Conservation (phyloP, 345 rosid genomes). For the Lenwebbia sp. region DNA sequence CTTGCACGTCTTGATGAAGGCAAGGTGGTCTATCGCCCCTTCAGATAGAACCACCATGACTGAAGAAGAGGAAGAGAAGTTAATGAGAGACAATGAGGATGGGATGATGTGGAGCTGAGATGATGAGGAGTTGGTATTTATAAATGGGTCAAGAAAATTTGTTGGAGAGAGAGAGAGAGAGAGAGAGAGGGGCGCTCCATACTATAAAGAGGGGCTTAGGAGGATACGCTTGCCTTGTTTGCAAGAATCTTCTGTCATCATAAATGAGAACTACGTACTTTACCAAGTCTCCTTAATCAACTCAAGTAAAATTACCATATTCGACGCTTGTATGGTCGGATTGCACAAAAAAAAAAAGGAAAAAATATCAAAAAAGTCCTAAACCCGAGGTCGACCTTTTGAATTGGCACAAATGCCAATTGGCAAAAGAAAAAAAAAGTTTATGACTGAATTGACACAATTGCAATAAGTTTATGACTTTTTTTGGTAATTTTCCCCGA, state of each 20-base stretch:
- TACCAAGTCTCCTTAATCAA: background rate
- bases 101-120: background rate
- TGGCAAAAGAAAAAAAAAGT: too few species aligned
- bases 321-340: background rate
- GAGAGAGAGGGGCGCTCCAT: background rate
- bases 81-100: background rate
- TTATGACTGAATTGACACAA: too few species aligned
- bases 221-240: background rate
- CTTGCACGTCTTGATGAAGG: slow-evolving; percentile 54
- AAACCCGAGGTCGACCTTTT: too few species aligned
- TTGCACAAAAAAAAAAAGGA: too few species aligned
- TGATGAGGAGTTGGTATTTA: background rate
- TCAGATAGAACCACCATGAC: slow-evolving; percentile 68
- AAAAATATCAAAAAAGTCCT: too few species aligned
- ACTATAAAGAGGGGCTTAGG: background rate
- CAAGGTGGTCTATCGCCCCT: slow-evolving; percentile 36
- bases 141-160: background rate
- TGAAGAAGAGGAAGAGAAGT: background rate
- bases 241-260: background rate
- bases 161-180: background rate
- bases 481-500: too few species aligned
- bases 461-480: too few species aligned
- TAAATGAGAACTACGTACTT: background rate
- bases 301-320: background rate
- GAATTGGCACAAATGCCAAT: too few species aligned